Conservation (phyloP, 2,329 filamentous ascomycete genomes). For the Cylindrodendrum hubeiense region DNA sequence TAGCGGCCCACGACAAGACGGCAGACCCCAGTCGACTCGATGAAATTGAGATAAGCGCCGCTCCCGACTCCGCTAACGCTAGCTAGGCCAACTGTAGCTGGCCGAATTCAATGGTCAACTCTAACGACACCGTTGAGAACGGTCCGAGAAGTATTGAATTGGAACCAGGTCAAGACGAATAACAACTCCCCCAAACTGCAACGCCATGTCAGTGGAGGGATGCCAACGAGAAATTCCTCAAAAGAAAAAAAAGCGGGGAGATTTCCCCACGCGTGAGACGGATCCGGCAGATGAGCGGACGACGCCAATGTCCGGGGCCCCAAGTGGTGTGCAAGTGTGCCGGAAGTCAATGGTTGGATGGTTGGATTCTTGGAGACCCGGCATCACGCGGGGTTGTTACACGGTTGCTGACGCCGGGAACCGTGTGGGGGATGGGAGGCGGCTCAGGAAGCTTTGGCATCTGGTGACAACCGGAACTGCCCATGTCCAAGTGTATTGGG, state of each 20-base stretch:
- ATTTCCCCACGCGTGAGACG: constrained; percentile 23
- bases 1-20: constrained; percentile 10
- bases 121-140: not conserved
- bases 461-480: constrained; percentile 6
- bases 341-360: not conserved
- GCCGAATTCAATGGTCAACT: not conserved
- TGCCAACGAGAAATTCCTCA: constrained; percentile 48
- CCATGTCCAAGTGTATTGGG: constrained; percentile 1
- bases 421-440: constrained; percentile 28
- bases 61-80: not conserved
- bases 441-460: not conserved
- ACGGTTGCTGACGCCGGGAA: constrained; percentile 1
- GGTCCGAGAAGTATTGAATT: not conserved
- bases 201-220: not conserved
- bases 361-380: constrained; percentile 2
- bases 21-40: constrained; percentile 12
- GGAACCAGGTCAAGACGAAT: not conserved
- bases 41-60: constrained; percentile 25
- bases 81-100: not conserved
- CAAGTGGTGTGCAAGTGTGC: constrained; percentile 8
- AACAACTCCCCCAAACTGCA: constrained; percentile 1
- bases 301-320: constrained; percentile 32
- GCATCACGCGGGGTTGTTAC: constrained; percentile 29
- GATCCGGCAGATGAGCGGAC: constrained; percentile 26
- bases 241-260: constrained; percentile 19